Evolutionary conservation across 441 rosid species (phyloP).

Genomic region (Adansonia grandidieri): DNA sequence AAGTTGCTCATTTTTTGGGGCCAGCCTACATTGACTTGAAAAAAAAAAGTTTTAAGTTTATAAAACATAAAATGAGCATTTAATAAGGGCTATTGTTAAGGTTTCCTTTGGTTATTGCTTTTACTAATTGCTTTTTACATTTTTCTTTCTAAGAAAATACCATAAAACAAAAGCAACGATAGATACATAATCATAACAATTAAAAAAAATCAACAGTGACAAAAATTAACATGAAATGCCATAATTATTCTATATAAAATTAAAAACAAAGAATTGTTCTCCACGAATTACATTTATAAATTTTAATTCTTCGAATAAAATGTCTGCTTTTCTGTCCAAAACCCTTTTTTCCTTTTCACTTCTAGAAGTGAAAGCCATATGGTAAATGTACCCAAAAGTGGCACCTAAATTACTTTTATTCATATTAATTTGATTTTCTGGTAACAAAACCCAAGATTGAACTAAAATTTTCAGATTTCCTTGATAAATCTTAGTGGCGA

Average conservation of each 20-base stretch:
- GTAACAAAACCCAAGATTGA: conserved; percentile 5
- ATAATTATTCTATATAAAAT: conserved; percentile 2
- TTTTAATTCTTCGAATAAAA: background rate
- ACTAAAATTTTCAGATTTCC: background rate
- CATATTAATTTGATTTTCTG: background rate
- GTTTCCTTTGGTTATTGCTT: background rate
- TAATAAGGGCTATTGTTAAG: background rate
- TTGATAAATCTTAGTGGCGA: background rate
- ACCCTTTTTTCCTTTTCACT: background rate
- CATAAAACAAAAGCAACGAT: background rate
- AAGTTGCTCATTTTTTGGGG: background rate
- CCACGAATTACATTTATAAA: background rate
- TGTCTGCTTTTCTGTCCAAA: background rate
- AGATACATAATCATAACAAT: background rate
- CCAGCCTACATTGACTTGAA: background rate
- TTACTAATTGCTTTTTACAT: background rate
- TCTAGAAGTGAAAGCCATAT: background rate
- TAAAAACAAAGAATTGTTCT: background rate
- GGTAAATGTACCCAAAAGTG: conserved; percentile 11
- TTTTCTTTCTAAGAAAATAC: background rate
- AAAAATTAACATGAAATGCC: background rate
- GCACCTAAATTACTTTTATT: background rate
- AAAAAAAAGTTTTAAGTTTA: background rate
- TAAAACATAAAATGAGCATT: background rate
- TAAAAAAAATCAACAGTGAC: background rate